Evolutionary conservation across 2,329 filamentous ascomycete genomes (phyloP), one percentile per base, ranked within the genome.

Genomic region (Aspergillus sp.): DNA sequence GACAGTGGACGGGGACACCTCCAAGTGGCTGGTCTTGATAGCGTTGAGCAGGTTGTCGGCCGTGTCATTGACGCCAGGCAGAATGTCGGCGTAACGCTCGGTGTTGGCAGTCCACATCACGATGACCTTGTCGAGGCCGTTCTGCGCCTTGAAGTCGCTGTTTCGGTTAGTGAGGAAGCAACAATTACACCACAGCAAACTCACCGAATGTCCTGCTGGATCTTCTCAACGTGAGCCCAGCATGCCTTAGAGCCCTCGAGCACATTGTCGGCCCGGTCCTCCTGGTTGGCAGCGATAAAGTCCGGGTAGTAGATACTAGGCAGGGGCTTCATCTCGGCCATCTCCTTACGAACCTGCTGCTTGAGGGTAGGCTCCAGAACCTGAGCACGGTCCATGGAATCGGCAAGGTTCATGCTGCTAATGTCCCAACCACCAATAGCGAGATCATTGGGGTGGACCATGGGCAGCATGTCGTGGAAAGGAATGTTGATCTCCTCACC

Each of bases 61-160:
- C 17, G 94, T 98, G 81, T 99, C 95, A 76, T 99, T 98, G 79
- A 99, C 88, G 64, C 94, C 94, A 19, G 87, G 81, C 56, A 96
- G 78, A 68, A 98, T 84, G 66, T 97, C 92, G 67, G 95, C 91
- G 73, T 92, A 99, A 66, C 95, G 92, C 82, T 99, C 95, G 11
- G 95, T 99, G 84, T 99, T 99, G 79, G 95, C 95, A 61, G 95
- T 98, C 95, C 95, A 99, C 79, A 95, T 90, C 63, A 99, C 89
- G 73, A 99, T 92, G 74, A 99, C 90, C 83, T 96, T 97, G 83
- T 98, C 94, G 36, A 99, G 87, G 61, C 78, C 81, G 75, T 98
- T 91, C 71, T 85, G 81, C 64, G 87, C 81, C 84, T 98, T 98
- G 87, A 99, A 99, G 66, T 96, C 87, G 67, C 90, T 89, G 57